A percentile compares a stretch with the other conserved stretches of the same genome.
Evolutionary conservation across 352 stramenopile species (phyloP).

Genomic region (Phytopythium oedochilum): DNA sequence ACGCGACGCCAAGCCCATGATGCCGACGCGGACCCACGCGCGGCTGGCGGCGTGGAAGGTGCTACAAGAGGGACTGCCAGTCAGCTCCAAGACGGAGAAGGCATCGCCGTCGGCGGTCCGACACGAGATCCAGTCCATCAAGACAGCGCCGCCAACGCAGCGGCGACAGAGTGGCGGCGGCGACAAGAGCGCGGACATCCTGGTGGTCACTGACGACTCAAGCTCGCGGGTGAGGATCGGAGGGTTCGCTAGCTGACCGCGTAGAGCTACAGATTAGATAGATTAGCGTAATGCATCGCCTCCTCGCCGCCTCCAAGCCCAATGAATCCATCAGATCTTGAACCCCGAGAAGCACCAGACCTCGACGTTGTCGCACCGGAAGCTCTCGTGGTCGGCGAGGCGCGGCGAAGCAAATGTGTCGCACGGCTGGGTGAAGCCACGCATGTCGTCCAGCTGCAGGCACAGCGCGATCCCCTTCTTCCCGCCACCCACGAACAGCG

Average conservation of each 20-base stretch:
- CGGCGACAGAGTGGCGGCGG: neutral
- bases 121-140: neutral
- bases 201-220: neutral
- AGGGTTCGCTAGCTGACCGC: neutral
- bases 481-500: constrained; percentile 62
- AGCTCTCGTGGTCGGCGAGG: constrained; percentile 39
- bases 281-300: constrained; percentile 1
- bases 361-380: constrained; percentile 59
- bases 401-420: constrained; percentile 61
- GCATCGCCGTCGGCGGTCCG: neutral
- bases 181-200: neutral
- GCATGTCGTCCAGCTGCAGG: constrained; percentile 65
- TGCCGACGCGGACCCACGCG: constrained; percentile 43
- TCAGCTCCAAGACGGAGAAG: constrained; percentile 19
- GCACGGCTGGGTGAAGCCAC: constrained; percentile 59
- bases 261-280: neutral
- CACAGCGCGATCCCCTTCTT: constrained; percentile 66
- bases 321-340: too few species aligned
- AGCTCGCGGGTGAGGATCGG: neutral
- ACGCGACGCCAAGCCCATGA: constrained; percentile 34
- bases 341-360: constrained; percentile 74
- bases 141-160: neutral
- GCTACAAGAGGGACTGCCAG: constrained; percentile 30
- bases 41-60: constrained; percentile 38
- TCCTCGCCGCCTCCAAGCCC: too few species aligned